A percentile compares a stretch with the other conserved stretches of the same genome.
Conservation (phyloP, 306 rosid genomes). For the Sindora glabra region DNA sequence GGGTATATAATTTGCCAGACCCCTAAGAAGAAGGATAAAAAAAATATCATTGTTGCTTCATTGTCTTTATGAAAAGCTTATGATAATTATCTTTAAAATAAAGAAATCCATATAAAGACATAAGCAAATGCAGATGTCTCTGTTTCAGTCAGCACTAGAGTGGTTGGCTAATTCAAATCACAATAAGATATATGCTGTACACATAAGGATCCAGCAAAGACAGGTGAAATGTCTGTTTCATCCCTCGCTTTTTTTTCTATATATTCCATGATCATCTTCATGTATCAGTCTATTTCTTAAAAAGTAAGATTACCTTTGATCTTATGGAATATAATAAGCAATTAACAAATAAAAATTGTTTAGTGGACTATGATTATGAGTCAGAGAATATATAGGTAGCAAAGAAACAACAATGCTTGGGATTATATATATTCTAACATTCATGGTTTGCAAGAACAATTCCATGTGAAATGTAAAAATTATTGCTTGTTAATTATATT, state of each 20-base stretch:
- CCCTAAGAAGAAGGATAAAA: background rate
- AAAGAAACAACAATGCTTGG: background rate
- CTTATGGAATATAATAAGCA: slow-evolving; percentile 7
- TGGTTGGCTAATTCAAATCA: slow-evolving; percentile 8
- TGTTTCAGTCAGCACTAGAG: background rate
- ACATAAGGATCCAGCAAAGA: background rate
- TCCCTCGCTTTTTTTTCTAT: background rate
- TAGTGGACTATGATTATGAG: slow-evolving; percentile 10
- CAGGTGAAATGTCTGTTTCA: slow-evolving; percentile 5
- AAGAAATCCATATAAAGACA: background rate
- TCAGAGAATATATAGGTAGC: background rate
- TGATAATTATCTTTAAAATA: background rate
- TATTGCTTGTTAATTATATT: background rate
- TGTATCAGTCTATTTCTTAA: background rate
- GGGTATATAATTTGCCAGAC: background rate
- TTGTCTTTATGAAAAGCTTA: background rate
- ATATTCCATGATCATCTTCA: background rate
- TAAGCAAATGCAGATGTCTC: background rate
- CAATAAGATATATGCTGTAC: background rate
- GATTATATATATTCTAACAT: background rate
- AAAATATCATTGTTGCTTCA: background rate
- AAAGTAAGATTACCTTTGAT: slow-evolving; percentile 22
- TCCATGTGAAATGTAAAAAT: slow-evolving; percentile 18
- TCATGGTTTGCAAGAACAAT: background rate
- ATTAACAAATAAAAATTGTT: background rate